A percentile compares a stretch with the other conserved stretches of the same genome.
Conservation (phyloP, 169 alveolate genomes). For the Ichthyophthirius multifiliis region DNA sequence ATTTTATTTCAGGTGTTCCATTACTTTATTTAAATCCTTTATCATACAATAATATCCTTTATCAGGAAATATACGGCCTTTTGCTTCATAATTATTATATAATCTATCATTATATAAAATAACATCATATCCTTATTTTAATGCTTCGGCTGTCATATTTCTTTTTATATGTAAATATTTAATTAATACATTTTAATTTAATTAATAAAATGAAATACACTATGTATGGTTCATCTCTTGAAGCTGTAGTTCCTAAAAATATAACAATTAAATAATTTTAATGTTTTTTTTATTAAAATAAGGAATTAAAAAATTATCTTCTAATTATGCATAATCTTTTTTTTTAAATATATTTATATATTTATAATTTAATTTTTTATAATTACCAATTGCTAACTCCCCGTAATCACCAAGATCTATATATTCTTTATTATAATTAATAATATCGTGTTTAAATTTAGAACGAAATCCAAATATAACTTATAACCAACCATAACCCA, state of each 20-base stretch:
- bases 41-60: background rate
- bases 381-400: background rate
- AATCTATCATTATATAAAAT: constrained; percentile 5
- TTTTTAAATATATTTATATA: background rate
- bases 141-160: constrained; percentile 13
- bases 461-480: background rate
- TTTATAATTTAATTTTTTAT: background rate
- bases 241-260: constrained; percentile 1
- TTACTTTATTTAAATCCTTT: background rate
- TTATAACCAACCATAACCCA: background rate
- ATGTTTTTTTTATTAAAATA: background rate
- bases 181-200: too few species aligned
- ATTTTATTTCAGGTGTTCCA: background rate
- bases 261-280: background rate
- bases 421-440: background rate
- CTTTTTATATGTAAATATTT: too few species aligned
- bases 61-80: background rate
- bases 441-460: background rate
- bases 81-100: background rate
- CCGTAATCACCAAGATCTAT: background rate
- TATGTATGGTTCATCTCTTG: background rate
- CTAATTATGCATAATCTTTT: background rate
- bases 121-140: background rate
- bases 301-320: background rate
- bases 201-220: too few species aligned